phyloP scores from a whole-genome alignment of 352 stramenopile species.

The Albugo laibachii region DNA sequence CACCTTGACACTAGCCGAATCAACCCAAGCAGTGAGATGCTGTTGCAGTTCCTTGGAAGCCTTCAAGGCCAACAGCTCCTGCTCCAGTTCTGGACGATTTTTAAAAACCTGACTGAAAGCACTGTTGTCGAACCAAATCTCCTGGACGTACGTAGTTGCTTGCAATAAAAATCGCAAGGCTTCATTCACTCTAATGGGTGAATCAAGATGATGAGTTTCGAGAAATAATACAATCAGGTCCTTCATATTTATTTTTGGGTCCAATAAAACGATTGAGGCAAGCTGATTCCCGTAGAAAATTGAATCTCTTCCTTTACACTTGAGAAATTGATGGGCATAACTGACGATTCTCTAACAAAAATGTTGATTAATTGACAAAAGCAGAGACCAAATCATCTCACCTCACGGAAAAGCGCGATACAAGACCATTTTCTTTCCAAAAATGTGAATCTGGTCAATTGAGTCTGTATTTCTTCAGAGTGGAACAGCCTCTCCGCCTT shows the following conservation, averaged over 20 bases:
- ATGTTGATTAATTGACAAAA: no score
- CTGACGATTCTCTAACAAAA: slow-evolving; percentile 20
- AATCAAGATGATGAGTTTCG: slow-evolving; percentile 2
- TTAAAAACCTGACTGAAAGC: no score
- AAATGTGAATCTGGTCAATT: slow-evolving; percentile 24
- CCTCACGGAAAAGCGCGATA: slow-evolving; percentile 36
- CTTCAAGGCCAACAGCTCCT: no score
- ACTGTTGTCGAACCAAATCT: no score
- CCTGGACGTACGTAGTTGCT: no score
- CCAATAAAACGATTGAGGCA: slow-evolving; percentile 22
- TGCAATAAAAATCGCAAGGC: no score
- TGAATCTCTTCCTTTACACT: slow-evolving; percentile 25
- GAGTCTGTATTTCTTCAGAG: no score
- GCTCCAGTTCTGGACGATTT: no score
- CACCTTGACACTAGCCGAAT: no score
- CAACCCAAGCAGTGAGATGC: no score
- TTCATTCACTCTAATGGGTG: no score
- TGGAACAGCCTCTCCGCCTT: slow-evolving; percentile 7
- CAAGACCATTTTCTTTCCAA: slow-evolving; percentile 41
- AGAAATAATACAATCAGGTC: slow-evolving; percentile 28
- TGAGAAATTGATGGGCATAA: slow-evolving; percentile 25
- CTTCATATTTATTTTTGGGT: slow-evolving; percentile 10
- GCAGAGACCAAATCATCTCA: slow-evolving; percentile 4
- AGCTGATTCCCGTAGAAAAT: slow-evolving; percentile 50
- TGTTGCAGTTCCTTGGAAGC: no score